Percentiles rank a stretch among this genome's conserved stretches.
Conservation (phyloP, 2,329 filamentous ascomycete genomes). For the Neurospora sp. region DNA sequence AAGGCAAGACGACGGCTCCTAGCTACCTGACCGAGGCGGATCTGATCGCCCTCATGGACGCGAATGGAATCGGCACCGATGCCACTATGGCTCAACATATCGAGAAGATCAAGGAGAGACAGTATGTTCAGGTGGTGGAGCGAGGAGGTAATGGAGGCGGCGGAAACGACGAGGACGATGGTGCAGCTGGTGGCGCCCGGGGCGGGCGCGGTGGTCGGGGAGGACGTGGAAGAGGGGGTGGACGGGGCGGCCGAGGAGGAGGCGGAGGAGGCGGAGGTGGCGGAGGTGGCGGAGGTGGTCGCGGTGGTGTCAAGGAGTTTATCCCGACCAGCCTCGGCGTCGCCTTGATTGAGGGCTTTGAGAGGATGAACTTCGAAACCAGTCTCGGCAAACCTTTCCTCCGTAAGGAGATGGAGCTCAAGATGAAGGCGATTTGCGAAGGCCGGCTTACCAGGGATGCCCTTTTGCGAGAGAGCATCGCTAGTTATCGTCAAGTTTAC, state of each 20-base stretch:
- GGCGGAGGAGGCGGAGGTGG: conserved; percentile 31
- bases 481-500: conserved; percentile 82
- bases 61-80: conserved; percentile 95
- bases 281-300: conserved; percentile 23
- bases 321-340: conserved; percentile 87
- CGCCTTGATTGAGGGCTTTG: conserved; percentile 87
- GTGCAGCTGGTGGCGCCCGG: conserved; percentile 16
- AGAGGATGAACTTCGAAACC: conserved; percentile 85
- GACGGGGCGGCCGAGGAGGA: conserved; percentile 30
- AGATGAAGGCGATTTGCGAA: conserved; percentile 95
- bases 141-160: conserved; percentile 17
- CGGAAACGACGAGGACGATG: conserved; percentile 14
- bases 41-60: conserved; percentile 93
- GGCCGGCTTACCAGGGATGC: conserved; percentile 64
- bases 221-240: conserved; percentile 36
- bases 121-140: conserved; percentile 66
- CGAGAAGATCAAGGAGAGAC: conserved; percentile 80
- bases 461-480: conserved; percentile 74
- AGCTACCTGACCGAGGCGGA: conserved; percentile 90
- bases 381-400: conserved; percentile 93
- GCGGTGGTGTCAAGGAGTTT: conserved; percentile 64
- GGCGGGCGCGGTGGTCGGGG: conserved; percentile 38
- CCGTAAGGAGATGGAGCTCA: conserved; percentile 93
- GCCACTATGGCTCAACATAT: conserved; percentile 99
- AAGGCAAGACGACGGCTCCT: conserved; percentile 82